Base-by-base conservation (phyloP, 345 rosid species). In the Corymbia maculata region DNA sequence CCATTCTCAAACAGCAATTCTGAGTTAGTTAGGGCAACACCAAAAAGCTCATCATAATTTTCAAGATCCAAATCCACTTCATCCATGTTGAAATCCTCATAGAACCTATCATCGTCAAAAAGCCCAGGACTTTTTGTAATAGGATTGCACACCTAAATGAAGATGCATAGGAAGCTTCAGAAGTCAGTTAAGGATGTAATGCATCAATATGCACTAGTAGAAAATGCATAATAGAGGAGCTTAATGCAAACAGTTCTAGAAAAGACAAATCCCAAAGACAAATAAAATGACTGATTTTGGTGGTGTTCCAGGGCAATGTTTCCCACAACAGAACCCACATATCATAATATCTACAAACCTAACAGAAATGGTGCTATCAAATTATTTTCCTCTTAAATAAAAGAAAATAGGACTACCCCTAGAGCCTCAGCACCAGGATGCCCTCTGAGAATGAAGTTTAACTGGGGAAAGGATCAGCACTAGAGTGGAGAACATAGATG, bases 11-110 rank as follows among this genome's bases (percentile, higher is more conserved):
- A 90, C 82, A 96, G 95, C 92, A 95, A 95, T 90, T 95, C 98
- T 7, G 97, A 91, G 85, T 95, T 90, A 91, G 94, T 96, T 45
- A 97, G 95, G 87, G 97, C 92, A 28, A 92, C 89, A n/a, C 99
- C 98, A 88, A 98, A 98, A 86, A 98, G 98, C 91, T 98, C 99
- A 90, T 98, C 99, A 91, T 97, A 97, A 91, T 97, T 95, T 91
- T 98, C 99, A 84, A 96, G 92, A 89, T 91, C 94, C 94, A 98
- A 89, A 88, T 95, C 98, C 91, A 98, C 87, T 92, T 97, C 98
- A 92, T 95, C 97, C 95, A 95, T 95, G 89, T 91, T 87, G 87
- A 96, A 94, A 89, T 94, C 97, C 30, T 88, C 95, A 89, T 92
- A 94, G 21, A 94, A 87, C 84, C 92, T 94, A 86, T 91, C 95